phyloP scores from a whole-genome alignment of 208 protist species.

The Trypanosoma congolense region DNA sequence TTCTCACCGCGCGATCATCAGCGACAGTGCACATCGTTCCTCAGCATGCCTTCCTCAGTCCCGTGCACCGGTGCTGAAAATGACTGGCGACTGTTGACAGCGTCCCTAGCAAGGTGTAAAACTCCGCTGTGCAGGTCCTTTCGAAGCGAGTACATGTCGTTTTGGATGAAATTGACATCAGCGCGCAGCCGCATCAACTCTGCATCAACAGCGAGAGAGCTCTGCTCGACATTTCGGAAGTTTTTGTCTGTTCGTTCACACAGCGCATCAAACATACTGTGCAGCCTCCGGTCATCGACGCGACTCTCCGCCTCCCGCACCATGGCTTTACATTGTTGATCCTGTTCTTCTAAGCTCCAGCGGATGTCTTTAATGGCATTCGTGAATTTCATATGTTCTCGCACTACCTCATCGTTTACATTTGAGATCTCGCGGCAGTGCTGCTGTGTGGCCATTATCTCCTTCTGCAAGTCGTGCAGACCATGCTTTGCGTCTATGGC shows the following conservation, averaged over 20 bases:
- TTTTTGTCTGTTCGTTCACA: slow-evolving; percentile 82
- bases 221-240: slow-evolving; percentile 76
- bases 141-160: slow-evolving; percentile 36
- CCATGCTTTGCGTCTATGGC: slow-evolving; percentile 32
- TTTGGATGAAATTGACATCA: slow-evolving; percentile 34
- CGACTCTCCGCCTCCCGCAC: background rate
- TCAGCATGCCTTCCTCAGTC: slow-evolving; percentile 53
- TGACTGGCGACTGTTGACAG: slow-evolving; percentile 56
- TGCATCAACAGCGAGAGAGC: slow-evolving; percentile 62
- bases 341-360: slow-evolving; percentile 10
- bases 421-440: slow-evolving; percentile 39
- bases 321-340: background rate
- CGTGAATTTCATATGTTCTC: slow-evolving; percentile 12
- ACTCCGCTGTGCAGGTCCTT: slow-evolving; percentile 35
- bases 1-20: too few relatives aligned
- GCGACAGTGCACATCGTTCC: slow-evolving; percentile 62
- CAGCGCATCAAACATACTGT: slow-evolving; percentile 65
- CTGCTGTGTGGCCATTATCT: slow-evolving; percentile 31
- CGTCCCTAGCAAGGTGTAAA: slow-evolving; percentile 40
- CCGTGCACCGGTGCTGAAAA: slow-evolving; percentile 56
- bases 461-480: slow-evolving; percentile 40
- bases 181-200: slow-evolving; percentile 46
- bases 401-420: slow-evolving; percentile 33
- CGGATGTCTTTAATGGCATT: slow-evolving; percentile 28
- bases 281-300: slow-evolving; percentile 23